phyloP scores from a whole-genome alignment of 306 rosid genomes.

The Prunus davidiana region DNA sequence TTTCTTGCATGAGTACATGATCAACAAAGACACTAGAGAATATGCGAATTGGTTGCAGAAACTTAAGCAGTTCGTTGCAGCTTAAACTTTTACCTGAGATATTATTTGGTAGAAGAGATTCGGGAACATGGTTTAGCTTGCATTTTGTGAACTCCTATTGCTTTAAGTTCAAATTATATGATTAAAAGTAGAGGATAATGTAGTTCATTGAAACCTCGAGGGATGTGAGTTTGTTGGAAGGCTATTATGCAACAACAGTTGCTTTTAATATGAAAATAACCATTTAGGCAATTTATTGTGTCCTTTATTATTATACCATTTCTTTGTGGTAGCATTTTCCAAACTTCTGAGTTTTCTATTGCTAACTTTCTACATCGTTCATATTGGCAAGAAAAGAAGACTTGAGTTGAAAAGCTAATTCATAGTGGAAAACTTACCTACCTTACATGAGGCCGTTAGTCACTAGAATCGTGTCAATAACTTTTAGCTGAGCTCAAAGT shows the following conservation, averaged over 20 bases:
- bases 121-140: not conserved
- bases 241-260: not conserved
- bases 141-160: not conserved
- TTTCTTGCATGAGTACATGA: slow-evolving; percentile 95
- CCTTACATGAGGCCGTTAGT: too few relatives aligned
- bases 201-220: slow-evolving; percentile 9
- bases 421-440: too few relatives aligned
- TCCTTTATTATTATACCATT: not conserved
- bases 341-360: not conserved
- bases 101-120: slow-evolving; percentile 9
- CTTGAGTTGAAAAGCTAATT: too few relatives aligned
- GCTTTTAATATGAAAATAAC: not conserved
- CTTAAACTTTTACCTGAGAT: slow-evolving; percentile 25
- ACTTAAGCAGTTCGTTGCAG: slow-evolving; percentile 63
- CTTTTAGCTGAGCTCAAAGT: too few relatives aligned
- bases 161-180: not conserved
- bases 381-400: too few relatives aligned
- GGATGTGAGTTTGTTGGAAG: slow-evolving; percentile 1
- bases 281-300: not conserved
- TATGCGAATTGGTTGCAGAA: slow-evolving; percentile 73
- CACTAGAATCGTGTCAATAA: too few relatives aligned
- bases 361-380: too few relatives aligned
- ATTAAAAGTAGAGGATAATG: not conserved
- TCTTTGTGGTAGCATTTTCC: not conserved
- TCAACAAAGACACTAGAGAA: slow-evolving; percentile 85